Evolutionary conservation across 352 stramenopile genomes (phyloP), one percentile per base, ranked within the genome.

Genomic region (Pythium plurisporium): DNA sequence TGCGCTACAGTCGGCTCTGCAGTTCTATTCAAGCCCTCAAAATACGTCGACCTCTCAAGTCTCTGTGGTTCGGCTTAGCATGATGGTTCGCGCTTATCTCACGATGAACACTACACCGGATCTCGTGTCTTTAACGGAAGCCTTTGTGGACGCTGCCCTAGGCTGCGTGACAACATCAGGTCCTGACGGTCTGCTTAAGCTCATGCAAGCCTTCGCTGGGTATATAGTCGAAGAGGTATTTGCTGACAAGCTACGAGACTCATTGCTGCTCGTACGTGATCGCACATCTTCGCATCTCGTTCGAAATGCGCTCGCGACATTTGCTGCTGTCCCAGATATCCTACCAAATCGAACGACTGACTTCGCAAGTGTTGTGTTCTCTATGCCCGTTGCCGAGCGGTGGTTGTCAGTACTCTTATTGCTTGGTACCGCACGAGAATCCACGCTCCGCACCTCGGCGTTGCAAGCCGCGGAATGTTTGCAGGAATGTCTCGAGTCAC

Each of bases 1-100:
- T 1, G n/a, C 36, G 4, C 22, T 66, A 5, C n/a, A 53, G 3
- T n/a, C 44, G 8, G 51, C 36, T 1, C 29, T 65, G 15, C 49
- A 59, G 30, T 17, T 38, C 8, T 59, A 55, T 36, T 59, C 58
- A 0, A 45, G 26, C 22, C 14, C 20, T 0, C 25, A 12, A 20
- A 10, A 22, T 10, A 25, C 30, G 9, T 38, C 42, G 2, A 52
- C 25, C 2, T 33, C 36, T 10, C 36, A 48, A 31, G n/a, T 62
- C 7, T 69, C 62, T 1, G 38, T 69, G 10, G 62, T 69, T 6
- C 41, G 62, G 11, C 29, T 69, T 11, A 69, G 25, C 37, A 36
- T 69, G 11, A 56, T 64, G 40, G 20, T 59, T n/a, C 62, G 62
- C 17, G 53, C 42, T 2, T 69, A 62, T 15, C 37, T 69, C 10